phyloP scores from a whole-genome alignment of 2,329 filamentous ascomycete species.

The Aspergillus tubingensis region DNA sequence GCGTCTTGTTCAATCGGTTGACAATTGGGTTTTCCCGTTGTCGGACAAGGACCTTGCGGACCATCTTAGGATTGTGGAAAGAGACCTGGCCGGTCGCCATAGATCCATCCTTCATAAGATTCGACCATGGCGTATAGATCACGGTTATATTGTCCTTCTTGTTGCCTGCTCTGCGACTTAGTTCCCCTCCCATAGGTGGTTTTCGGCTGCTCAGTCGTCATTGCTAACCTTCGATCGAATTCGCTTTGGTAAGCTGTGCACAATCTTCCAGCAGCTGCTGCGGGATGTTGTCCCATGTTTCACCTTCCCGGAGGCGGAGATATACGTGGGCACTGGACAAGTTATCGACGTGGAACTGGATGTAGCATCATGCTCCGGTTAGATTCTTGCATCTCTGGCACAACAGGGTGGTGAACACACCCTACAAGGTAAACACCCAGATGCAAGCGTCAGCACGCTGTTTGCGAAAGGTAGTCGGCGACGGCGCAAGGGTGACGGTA shows the following conservation, averaged over 20 bases:
- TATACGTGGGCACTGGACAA: slow-evolving; percentile 96
- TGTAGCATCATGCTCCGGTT: slow-evolving; percentile 11
- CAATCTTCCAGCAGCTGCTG: slow-evolving; percentile 76
- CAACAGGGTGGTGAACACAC: slow-evolving; percentile 27
- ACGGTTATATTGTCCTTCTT: slow-evolving; percentile 97
- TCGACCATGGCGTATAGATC: slow-evolving; percentile 97
- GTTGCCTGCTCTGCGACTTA: slow-evolving; percentile 64
- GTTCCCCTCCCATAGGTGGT: background rate
- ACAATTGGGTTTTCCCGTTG: slow-evolving; percentile 85
- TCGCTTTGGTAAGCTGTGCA: slow-evolving; percentile 97
- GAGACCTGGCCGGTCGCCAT: slow-evolving; percentile 96
- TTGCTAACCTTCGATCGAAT: slow-evolving; percentile 84
- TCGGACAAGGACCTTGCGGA: slow-evolving; percentile 77
- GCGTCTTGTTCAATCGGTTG: slow-evolving; percentile 98
- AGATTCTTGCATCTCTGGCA: background rate
- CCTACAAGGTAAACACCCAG: slow-evolving; percentile 24
- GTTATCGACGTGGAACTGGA: slow-evolving; percentile 94
- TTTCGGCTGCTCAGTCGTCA: background rate
- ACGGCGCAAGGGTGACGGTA: slow-evolving; percentile 38
- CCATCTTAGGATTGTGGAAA: slow-evolving; percentile 83
- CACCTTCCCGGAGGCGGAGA: slow-evolving; percentile 74
- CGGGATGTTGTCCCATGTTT: slow-evolving; percentile 82
- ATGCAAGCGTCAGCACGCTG: slow-evolving; percentile 1
- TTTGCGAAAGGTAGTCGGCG: background rate
- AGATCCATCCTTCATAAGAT: slow-evolving; percentile 89